Base-by-base conservation (phyloP, 129 eudicot genomes). In the Flaveria bidentis region DNA sequence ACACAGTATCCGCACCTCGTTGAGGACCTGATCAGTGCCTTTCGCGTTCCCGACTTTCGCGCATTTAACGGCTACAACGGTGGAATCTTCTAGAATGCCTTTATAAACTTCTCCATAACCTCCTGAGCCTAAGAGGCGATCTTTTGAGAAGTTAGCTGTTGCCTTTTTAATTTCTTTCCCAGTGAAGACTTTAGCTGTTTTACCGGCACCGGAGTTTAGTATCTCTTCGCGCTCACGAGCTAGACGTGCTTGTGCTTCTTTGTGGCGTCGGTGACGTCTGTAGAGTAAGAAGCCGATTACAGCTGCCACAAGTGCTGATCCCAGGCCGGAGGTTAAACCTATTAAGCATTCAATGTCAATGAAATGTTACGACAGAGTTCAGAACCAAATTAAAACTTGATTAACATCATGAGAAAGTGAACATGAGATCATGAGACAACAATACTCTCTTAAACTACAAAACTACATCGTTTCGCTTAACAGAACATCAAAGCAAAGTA, bases 1-100 rank as follows among this genome's bases (percentile, higher is more conserved):
- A 44, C 98, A 90, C 2, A 93, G 85, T 56, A 93, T 90, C 22
- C 92, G 83, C 73, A 93, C 95, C 85, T 93, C 98, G 60, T 93
- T 93, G 0, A 93, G 89, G 74, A 93, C 91, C 68, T 93, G 96
- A 58, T 92, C 98, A 1, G 95, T 92, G 75, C 98, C 89, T 78
- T 93, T 93, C 13, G 90, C 75, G 83, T 88, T 93, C 9, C 98
- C 98, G 9, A 90, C 81, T 72, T 93, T 90, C n/a, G 96, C 98
- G 41, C 98, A 92, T 81, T 92, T 92, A 67, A 92, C 93, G 3
- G 98, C 98, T 0, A 86, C 93, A 1, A 75, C 61, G 0, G 96
- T 90, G 50, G 90, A 91, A 57, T 90, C 96, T 14, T 85, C 85
- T 51, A 92, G 90, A 28, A 77, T 33, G 73, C 94, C 98, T 73